Evolutionary conservation across 148 eudicot genomes (phyloP), one percentile per base, ranked within the genome.

Genomic region (Diospyros lotus): DNA sequence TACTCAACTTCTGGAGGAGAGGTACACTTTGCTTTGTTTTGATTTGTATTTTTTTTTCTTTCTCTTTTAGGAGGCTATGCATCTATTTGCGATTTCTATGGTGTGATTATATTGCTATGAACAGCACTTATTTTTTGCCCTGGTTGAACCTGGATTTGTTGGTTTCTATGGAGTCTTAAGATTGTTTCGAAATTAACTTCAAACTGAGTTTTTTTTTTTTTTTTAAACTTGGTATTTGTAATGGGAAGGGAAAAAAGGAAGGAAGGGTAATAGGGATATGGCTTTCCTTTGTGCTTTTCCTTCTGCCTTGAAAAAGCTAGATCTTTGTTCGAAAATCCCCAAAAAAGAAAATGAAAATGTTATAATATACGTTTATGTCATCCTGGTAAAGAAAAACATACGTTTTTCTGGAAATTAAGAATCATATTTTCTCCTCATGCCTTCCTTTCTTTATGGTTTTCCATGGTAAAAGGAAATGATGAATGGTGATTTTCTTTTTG

Each of bases 1-100:
- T 68, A 45, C 59, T 75, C 82, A 13, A 68, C 77, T 56, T 46
- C 72, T 5, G 39, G 73, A 48, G 76, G 71, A 60, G 81, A 81
- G 87, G 87, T 84, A 77, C 8, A 4, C 13, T 3, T 55, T 64
- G 9, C 4, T 28, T 55, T 58, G n/a, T 51, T n/a, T 64, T 66
- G 14, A 53, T 64, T 14, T 74, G 17, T 54, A 4, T 66, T 46
- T n/a, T 12, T 8, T 14, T 3, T 56, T 12, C 11, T 12, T 2
- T 13, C n/a, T n/a, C 12, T 10, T 17, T 46, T 9, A 0, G 9
- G 9, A 42, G 3, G 28, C n/a, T 4, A 43, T 58, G 61, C 61
- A 58, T 14, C 4, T 17, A 58, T 58, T 58, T 15, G 28, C 4
- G 61, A 0, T 18, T 14, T 3, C n/a, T 18, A 17, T 6, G 4